Base-by-base conservation (phyloP, 208 protist genomes). In the Trypanosoma scelopori region DNA sequence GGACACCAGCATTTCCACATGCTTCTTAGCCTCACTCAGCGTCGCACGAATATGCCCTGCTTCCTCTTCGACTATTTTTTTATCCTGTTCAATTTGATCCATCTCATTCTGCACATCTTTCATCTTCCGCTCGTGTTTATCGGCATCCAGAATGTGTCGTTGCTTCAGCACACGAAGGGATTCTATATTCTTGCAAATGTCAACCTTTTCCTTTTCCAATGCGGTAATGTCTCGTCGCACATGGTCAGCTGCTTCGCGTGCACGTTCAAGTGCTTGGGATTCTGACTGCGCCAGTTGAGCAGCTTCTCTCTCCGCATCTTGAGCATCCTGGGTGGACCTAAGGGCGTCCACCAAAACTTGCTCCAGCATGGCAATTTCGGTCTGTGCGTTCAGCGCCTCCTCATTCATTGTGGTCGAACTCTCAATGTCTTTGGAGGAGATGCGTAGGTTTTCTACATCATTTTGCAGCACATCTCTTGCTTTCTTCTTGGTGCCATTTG, bases 151-250 rank as follows among this genome's bases (percentile, higher is more conserved):
- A 41, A 55, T 0, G 30, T 69, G 43, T 22, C 60, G 51, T 30
- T 55, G 41, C 30, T 51, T 69, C 20, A 41, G 39, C 1, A 20
- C 20, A 51, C 46, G 27, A 61, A 20, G 35, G 18, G 28, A n/a
- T 37, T 60, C 53, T 52, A 58, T 61, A 25, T 45, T 39, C 23
- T 46, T 43, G 28, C 55, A 43, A 53, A 59, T 22, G 6, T 58
- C 63, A 20, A 37, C 20, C 16, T 69, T 61, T 52, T 69, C 63
- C 16, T 59, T 55, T 35, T 55, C 45, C 25, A 69, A 22, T 35
- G n/a, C 18, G 18, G 22, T n/a, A 35, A 69, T 0, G 4, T 5
- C 22, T 35, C 52, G 16, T 13, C 50, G 35, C 0, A 32, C 15
- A 37, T 45, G 28, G 16, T 27, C 46, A 45, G 61, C 25, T 6